Evolutionary conservation across 352 stramenopile genomes (phyloP).

Genomic region (Plasmopara viticola): DNA sequence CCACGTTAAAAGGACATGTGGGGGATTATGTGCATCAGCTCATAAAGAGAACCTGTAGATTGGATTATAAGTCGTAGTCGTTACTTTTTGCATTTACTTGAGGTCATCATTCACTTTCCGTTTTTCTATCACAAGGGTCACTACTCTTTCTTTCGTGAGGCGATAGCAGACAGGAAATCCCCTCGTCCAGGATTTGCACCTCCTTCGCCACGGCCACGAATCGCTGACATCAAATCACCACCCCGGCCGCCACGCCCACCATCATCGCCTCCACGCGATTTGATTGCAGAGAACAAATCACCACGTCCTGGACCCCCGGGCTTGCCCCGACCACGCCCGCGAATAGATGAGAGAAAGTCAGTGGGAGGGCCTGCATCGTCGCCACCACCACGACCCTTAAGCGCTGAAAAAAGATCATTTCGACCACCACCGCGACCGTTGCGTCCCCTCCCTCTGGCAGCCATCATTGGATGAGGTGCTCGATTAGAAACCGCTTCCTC

Average conservation of each 20-base stretch:
- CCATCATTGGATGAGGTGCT: conserved; percentile 50
- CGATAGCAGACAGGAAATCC: conserved; percentile 53
- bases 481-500: conserved; percentile 23
- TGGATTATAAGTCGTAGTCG: too few relatives aligned
- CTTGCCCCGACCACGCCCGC: conserved; percentile 40
- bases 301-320: conserved; percentile 39
- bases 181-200: conserved; percentile 26
- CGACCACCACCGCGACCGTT: conserved; percentile 33
- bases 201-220: conserved; percentile 33
- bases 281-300: conserved; percentile 68
- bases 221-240: conserved; percentile 52
- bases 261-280: conserved; percentile 27
- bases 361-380: conserved; percentile 33
- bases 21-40: too few relatives aligned
- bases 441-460: conserved; percentile 24
- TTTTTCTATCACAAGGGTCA: background rate
- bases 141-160: conserved; percentile 58
- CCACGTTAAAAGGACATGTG: too few relatives aligned
- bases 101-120: too few relatives aligned
- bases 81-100: conserved; percentile 16
- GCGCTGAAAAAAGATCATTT: conserved; percentile 48
- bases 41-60: too few relatives aligned
- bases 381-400: conserved; percentile 39
- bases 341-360: conserved; percentile 53
- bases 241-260: conserved; percentile 27